phyloP scores from a whole-genome alignment of 2,329 filamentous ascomycete genomes.

The Aspergillus hiratsukae region DNA sequence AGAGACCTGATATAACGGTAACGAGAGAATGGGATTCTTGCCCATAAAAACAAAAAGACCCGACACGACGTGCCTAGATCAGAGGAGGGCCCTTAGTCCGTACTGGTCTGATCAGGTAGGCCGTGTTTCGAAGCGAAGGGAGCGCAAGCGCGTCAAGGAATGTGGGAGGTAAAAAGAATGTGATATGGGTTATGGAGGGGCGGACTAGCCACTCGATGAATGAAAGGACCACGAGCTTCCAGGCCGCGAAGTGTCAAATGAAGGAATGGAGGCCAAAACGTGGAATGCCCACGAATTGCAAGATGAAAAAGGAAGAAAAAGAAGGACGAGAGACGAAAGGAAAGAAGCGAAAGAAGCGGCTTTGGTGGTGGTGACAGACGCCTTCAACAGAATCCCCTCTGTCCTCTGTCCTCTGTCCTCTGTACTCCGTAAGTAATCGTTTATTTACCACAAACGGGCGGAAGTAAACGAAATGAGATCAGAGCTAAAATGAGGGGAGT shows the following conservation, averaged over 20 bases:
- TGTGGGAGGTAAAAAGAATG: constrained; percentile 18
- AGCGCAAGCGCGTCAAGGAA: constrained; percentile 21
- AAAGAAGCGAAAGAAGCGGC: not conserved
- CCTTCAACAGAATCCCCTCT: not conserved
- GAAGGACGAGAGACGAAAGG: constrained; percentile 2
- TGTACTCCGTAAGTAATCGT: too few species aligned
- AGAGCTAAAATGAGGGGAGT: constrained; percentile 7
- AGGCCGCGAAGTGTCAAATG: constrained; percentile 20
- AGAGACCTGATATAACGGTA: not conserved
- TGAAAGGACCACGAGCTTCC: constrained; percentile 34
- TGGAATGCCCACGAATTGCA: constrained; percentile 10
- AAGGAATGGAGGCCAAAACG: constrained; percentile 9
- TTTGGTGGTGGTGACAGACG: not conserved
- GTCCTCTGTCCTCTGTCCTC: too few species aligned
- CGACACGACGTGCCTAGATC: not conserved
- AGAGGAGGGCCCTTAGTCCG: not conserved
- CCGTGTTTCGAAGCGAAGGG: constrained; percentile 8
- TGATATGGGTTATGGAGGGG: constrained; percentile 9
- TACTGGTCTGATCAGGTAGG: not conserved
- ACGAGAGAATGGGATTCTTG: not conserved
- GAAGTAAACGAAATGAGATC: constrained; percentile 20
- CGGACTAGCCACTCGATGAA: constrained; percentile 26
- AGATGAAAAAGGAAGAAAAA: constrained; percentile 9
- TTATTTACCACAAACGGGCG: too few species aligned
- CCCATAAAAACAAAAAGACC: not conserved